These are phyloP conservation scores for Fusarium nygamai DNA, from an alignment of 2,329 filamentous ascomycete species.

Conservation along the genomic window DNA sequence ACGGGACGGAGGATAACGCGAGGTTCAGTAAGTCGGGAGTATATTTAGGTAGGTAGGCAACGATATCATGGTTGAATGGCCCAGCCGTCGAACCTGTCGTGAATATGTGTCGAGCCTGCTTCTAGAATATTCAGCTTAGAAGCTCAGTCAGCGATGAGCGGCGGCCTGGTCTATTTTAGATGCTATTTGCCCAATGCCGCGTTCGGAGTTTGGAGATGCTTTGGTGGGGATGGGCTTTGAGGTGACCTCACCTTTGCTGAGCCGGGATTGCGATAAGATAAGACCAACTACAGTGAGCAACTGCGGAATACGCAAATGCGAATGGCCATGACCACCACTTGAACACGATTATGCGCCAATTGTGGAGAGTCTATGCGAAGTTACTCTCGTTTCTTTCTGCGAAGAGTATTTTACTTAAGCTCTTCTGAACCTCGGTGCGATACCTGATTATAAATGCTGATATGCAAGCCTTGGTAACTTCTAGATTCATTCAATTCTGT, in stretches of 20 bases:
- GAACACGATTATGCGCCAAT: slow-evolving; percentile 19
- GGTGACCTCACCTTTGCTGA: slow-evolving; percentile 31
- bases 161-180: slow-evolving; percentile 12
- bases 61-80: slow-evolving; percentile 23
- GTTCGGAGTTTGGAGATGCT: slow-evolving; percentile 31
- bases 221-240: slow-evolving; percentile 40
- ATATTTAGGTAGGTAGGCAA: slow-evolving; percentile 12
- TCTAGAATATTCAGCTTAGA: slow-evolving; percentile 44
- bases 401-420: background rate
- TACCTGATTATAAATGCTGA: background rate
- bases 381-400: background rate
- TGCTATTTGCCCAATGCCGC: slow-evolving; percentile 34
- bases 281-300: slow-evolving; percentile 13
- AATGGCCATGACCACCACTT: background rate
- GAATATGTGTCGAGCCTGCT: slow-evolving; percentile 11
- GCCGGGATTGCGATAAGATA: slow-evolving; percentile 33
- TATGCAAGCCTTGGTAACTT: background rate
- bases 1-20: background rate
- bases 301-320: slow-evolving; percentile 30
- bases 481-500: background rate
- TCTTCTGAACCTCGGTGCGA: background rate
- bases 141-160: slow-evolving; percentile 40
- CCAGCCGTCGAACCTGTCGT: background rate
- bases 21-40: background rate
- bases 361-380: background rate